Evolutionary conservation across 768 basidiomycete genomes (phyloP).

Genomic region (Pleurotus citrinopileatus): DNA sequence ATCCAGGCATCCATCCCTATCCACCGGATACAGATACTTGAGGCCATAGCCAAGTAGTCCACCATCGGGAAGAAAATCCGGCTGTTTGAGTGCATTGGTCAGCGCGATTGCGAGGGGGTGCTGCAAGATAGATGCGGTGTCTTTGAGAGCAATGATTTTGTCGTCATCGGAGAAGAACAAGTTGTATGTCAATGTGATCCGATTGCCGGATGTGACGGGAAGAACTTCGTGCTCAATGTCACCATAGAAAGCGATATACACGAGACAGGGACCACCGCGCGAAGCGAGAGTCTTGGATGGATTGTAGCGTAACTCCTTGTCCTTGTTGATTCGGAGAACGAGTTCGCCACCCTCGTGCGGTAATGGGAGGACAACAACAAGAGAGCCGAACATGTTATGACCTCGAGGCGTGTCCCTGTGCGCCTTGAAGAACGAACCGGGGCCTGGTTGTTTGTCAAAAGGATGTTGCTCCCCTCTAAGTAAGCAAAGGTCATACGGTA

Average conservation of each 20-base stretch:
- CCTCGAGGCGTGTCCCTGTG: slow-evolving; percentile 44
- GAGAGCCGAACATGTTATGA: slow-evolving; percentile 43
- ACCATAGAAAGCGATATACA: slow-evolving; percentile 39
- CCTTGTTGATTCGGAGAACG: slow-evolving; percentile 24
- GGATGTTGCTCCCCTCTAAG: too few relatives aligned
- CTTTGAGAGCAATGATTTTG: not conserved
- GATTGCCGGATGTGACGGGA: slow-evolving; percentile 35
- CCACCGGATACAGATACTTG: slow-evolving; percentile 32
- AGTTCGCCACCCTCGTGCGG: slow-evolving; percentile 41
- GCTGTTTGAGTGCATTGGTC: slow-evolving; percentile 27
- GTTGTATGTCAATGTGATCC: slow-evolving; percentile 42
- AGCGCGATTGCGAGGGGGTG: slow-evolving; percentile 11
- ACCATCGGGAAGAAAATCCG: slow-evolving; percentile 33
- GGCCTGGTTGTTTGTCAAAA: too few relatives aligned
- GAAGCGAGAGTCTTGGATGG: slow-evolving; percentile 23
- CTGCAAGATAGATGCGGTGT: not conserved
- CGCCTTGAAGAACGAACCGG: slow-evolving; percentile 41
- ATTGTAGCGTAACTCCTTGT: slow-evolving; percentile 32
- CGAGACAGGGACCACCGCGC: slow-evolving; percentile 14
- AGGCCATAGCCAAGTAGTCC: slow-evolving; percentile 39
- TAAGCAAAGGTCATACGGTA: too few relatives aligned
- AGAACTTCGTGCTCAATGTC: slow-evolving; percentile 44
- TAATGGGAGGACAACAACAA: slow-evolving; percentile 44
- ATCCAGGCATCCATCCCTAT: not conserved
- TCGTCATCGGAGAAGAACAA: slow-evolving; percentile 16